These are phyloP conservation scores for Blastocystis sp. DNA, from an alignment of 352 stramenopile species.

Conservation along the genomic window DNA sequence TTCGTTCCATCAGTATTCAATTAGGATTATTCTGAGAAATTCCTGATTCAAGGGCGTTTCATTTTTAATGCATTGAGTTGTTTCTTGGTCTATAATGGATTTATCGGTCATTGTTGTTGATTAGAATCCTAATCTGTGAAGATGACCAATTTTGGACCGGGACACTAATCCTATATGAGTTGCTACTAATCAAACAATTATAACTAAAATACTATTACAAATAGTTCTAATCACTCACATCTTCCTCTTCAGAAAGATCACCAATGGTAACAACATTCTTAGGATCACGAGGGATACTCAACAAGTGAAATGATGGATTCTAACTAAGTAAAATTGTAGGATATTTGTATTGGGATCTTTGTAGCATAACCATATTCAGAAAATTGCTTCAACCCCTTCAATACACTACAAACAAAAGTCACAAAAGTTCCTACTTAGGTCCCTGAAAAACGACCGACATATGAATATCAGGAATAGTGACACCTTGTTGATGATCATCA, in stretches of 20 bases:
- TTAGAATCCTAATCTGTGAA: no score
- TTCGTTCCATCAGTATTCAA: background rate
- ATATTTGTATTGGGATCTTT: constrained; percentile 32
- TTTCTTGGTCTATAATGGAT: no score
- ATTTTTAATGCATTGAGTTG: no score
- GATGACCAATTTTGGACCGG: no score
- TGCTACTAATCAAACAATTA: background rate
- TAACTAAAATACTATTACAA: background rate
- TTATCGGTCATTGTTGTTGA: no score
- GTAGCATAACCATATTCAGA: constrained; percentile 35
- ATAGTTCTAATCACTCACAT: background rate
- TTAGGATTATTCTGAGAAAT: background rate
- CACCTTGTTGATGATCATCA: background rate
- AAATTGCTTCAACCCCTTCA: constrained; percentile 32
- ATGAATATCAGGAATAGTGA: background rate
- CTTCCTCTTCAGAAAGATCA: constrained; percentile 15
- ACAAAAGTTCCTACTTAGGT: background rate
- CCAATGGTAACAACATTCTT: background rate
- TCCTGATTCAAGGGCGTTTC: no score
- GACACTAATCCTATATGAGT: no score
- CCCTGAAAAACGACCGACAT: constrained; percentile 29
- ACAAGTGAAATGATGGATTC: background rate
- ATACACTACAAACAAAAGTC: background rate
- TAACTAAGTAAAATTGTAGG: background rate
- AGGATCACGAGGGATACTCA: constrained; percentile 35